Conservation (phyloP, 2,329 filamentous ascomycete genomes). For the Nothophaeocryptopus gaeumannii region DNA sequence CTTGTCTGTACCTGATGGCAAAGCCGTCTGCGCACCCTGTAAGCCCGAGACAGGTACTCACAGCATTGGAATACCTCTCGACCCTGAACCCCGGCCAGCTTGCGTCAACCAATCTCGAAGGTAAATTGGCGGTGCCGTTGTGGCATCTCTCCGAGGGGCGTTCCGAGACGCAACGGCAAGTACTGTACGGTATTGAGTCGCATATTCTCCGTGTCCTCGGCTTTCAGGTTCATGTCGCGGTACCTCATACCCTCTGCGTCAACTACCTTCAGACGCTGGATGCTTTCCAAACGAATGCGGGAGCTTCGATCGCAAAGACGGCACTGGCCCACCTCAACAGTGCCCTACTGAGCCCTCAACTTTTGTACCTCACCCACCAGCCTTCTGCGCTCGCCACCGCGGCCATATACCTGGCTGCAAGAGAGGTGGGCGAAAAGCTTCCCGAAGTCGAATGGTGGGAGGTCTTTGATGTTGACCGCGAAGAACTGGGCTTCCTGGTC, state of each 20-base stretch:
- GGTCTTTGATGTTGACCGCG: slow-evolving; percentile 91
- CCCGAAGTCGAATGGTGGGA: slow-evolving; percentile 94
- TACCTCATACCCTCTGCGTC: slow-evolving; percentile 82
- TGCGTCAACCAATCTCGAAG: slow-evolving; percentile 22
- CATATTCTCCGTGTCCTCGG: slow-evolving; percentile 71
- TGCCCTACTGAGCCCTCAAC: slow-evolving; percentile 78
- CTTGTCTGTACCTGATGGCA: slow-evolving; percentile 73
- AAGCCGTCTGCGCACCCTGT: slow-evolving; percentile 78
- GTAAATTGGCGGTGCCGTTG: slow-evolving; percentile 8
- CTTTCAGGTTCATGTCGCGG: slow-evolving; percentile 79
- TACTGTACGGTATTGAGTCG: slow-evolving; percentile 71
- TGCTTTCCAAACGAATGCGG: slow-evolving; percentile 50
- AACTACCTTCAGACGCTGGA: slow-evolving; percentile 91
- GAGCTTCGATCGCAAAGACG: slow-evolving; percentile 58
- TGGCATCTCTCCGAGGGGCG: slow-evolving; percentile 67
- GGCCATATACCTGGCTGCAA: slow-evolving; percentile 84
- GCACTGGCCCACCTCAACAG: slow-evolving; percentile 80
- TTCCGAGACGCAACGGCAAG: slow-evolving; percentile 63
- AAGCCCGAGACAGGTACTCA: slow-evolving; percentile 75
- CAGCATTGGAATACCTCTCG: slow-evolving; percentile 78
- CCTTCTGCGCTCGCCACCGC: slow-evolving; percentile 80
- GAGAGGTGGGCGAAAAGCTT: slow-evolving; percentile 72
- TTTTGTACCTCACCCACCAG: slow-evolving; percentile 89
- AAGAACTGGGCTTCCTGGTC: slow-evolving; percentile 89
- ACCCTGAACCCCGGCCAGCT: slow-evolving; percentile 58